Evolutionary conservation across 257 asterid genomes (phyloP).

Genomic region (Solanum phureja): DNA sequence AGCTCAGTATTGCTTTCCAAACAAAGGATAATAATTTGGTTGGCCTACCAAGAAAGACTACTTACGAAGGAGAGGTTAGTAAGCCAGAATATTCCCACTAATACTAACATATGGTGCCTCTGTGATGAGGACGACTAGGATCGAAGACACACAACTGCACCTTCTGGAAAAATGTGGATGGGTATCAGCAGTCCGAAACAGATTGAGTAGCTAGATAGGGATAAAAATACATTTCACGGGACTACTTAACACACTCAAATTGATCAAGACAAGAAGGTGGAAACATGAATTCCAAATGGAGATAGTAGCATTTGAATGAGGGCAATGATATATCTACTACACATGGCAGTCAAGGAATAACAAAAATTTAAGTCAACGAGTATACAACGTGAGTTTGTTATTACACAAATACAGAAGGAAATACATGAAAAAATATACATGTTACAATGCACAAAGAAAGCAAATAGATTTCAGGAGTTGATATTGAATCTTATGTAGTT

Average conservation of each 20-base stretch:
- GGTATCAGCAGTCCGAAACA: not conserved
- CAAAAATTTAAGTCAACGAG: not conserved
- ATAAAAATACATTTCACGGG: not conserved
- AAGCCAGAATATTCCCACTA: not conserved
- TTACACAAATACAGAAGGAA: not conserved
- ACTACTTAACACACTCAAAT: not conserved
- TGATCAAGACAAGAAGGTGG: not conserved
- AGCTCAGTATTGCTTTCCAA: no score
- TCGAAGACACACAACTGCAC: not conserved
- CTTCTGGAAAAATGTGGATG: not conserved
- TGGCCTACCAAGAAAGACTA: not conserved
- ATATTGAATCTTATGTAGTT: no score
- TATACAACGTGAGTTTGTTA: accelerated
- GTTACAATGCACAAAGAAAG: not conserved
- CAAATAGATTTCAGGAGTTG: not conserved
- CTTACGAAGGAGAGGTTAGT: not conserved
- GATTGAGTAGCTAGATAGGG: not conserved
- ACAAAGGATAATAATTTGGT: no score
- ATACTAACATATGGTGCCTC: no score
- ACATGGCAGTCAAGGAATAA: not conserved
- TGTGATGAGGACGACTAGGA: not conserved
- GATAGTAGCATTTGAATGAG: not conserved
- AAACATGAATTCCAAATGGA: not conserved
- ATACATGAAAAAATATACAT: not conserved
- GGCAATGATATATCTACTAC: not conserved